Percentiles rank a stretch among this genome's conserved stretches.
phyloP scores from a whole-genome alignment of 2,329 filamentous ascomycete species.

The Calonectria multiphialidica region DNA sequence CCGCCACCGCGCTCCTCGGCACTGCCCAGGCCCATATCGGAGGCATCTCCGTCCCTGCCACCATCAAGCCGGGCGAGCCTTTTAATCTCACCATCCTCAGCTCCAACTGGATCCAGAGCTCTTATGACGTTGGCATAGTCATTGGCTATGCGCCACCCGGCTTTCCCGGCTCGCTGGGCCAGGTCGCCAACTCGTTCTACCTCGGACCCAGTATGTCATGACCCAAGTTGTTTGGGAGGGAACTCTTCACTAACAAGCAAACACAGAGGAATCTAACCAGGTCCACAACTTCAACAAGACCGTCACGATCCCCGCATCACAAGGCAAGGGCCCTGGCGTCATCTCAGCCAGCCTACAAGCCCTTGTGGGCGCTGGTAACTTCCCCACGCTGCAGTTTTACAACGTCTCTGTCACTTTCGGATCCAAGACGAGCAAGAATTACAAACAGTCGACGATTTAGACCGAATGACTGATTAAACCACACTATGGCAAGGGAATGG shows the following conservation, averaged over 20 bases:
- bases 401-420: slow-evolving; percentile 41
- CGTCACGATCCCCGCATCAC: slow-evolving; percentile 40
- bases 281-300: slow-evolving; percentile 40
- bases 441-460: slow-evolving; percentile 23
- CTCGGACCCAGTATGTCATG: slow-evolving; percentile 50
- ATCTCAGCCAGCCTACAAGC: slow-evolving; percentile 44
- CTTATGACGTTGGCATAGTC: slow-evolving; percentile 58
- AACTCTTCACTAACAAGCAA: slow-evolving; percentile 9
- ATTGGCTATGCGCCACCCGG: slow-evolving; percentile 52
- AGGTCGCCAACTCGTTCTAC: slow-evolving; percentile 46
- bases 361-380: slow-evolving; percentile 40
- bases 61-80: slow-evolving; percentile 52
- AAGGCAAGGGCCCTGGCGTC: slow-evolving; percentile 36
- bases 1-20: slow-evolving; percentile 35
- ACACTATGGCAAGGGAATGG: not conserved
- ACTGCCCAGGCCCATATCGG: slow-evolving; percentile 54
- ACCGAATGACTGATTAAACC: not conserved
- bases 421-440: slow-evolving; percentile 40
- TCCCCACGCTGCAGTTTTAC: slow-evolving; percentile 39
- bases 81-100: slow-evolving; percentile 54
- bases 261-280: slow-evolving; percentile 39
- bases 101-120: slow-evolving; percentile 58
- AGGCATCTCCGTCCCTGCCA: slow-evolving; percentile 57
- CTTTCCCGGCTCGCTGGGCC: slow-evolving; percentile 46
- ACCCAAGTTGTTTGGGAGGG: not conserved